phyloP scores from a whole-genome alignment of 306 rosid species.

The Comarum palustre region DNA sequence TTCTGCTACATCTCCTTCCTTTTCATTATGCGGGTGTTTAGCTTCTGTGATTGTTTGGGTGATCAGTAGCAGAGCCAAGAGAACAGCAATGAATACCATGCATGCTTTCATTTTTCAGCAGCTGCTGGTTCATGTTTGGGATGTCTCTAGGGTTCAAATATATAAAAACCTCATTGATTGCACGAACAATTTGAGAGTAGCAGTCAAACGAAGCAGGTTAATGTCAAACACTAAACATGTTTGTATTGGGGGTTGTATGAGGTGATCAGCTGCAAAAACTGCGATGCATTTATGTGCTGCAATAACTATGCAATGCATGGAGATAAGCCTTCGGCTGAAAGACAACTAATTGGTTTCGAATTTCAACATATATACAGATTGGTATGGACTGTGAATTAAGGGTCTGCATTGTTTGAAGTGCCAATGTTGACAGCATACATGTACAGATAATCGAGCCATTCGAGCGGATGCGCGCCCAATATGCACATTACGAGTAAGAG shows the following conservation, averaged over 20 bases:
- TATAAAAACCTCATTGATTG: neutral
- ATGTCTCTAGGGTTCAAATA: neutral
- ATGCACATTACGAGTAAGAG: too few species aligned
- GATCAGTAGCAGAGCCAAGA: constrained; percentile 43
- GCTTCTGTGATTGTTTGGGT: constrained; percentile 37
- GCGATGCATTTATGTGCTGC: constrained; percentile 10
- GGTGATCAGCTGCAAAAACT: constrained; percentile 10
- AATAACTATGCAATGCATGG: neutral
- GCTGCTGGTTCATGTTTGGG: neutral
- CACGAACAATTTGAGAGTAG: neutral
- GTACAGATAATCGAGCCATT: too few species aligned
- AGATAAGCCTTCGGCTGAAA: neutral
- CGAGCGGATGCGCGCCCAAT: too few species aligned
- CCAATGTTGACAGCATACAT: constrained; percentile 18
- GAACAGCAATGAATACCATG: constrained; percentile 19
- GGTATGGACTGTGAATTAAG: constrained; percentile 16
- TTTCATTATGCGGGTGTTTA: neutral
- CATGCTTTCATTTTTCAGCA: constrained; percentile 51
- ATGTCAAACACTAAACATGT: neutral
- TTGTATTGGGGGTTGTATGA: neutral
- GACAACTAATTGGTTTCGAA: neutral
- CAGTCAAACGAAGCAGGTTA: neutral
- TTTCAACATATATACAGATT: constrained; percentile 7
- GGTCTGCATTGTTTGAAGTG: constrained; percentile 38
- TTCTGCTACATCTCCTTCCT: constrained; percentile 29